Percentiles rank a stretch among this genome's conserved stretches.
Conservation (phyloP, 1,284 basidiomycete genomes). For the Leccinum griseonigrum region DNA sequence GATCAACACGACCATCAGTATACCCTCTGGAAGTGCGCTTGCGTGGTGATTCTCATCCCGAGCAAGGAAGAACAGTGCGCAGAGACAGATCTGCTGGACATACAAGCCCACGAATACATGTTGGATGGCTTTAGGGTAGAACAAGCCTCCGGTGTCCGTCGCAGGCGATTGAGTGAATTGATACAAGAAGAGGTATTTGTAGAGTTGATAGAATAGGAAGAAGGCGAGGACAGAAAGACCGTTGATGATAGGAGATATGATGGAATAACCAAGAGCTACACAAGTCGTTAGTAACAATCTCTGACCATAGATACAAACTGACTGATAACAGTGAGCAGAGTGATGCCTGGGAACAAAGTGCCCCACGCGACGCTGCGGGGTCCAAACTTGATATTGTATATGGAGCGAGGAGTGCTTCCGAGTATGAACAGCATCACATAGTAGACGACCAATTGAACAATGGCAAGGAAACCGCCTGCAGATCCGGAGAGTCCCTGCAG, state of each 20-base stretch:
- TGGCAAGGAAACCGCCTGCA: slow-evolving; percentile 79
- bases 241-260: slow-evolving; percentile 94
- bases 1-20: slow-evolving; percentile 83
- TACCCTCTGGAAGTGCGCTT: slow-evolving; percentile 69
- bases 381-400: slow-evolving; percentile 77
- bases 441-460: slow-evolving; percentile 75
- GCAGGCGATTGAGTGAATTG: slow-evolving; percentile 71
- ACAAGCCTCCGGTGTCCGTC: slow-evolving; percentile 88
- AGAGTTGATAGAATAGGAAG: slow-evolving; percentile 80
- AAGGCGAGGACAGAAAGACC: slow-evolving; percentile 86
- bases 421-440: slow-evolving; percentile 84
- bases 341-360: slow-evolving; percentile 76
- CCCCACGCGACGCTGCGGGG: slow-evolving; percentile 77
- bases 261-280: slow-evolving; percentile 73
- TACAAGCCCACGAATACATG: slow-evolving; percentile 95
- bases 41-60: slow-evolving; percentile 49
- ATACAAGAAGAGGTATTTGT: slow-evolving; percentile 90
- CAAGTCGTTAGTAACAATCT: slow-evolving; percentile 10
- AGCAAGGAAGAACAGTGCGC: slow-evolving; percentile 87
- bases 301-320: slow-evolving; percentile 29
- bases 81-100: slow-evolving; percentile 75
- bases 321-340: slow-evolving; percentile 80
- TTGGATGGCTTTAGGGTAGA: slow-evolving; percentile 93
- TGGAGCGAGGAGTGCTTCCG: slow-evolving; percentile 86
- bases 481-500: slow-evolving; percentile 74